A percentile compares a stretch with the other conserved stretches of the same genome.
Evolutionary conservation across 257 asterid species (phyloP).

Genomic region (Penstemon eatonii): DNA sequence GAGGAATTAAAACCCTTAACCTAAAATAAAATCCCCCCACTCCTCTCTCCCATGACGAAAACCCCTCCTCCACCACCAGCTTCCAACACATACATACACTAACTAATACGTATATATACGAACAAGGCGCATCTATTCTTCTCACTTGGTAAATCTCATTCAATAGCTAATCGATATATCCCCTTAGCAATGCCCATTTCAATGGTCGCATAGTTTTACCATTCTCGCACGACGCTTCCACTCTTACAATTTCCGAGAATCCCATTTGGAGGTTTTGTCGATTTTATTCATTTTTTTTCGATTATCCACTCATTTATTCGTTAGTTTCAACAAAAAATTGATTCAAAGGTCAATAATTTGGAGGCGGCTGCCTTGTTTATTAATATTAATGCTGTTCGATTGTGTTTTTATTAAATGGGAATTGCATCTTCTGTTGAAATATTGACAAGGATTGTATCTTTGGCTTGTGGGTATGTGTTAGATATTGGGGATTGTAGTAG

Average conservation of each 20-base stretch:
- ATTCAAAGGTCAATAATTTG: neutral
- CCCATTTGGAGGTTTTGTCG: neutral
- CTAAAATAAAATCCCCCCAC: neutral
- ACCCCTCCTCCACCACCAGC: neutral
- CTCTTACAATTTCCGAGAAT: neutral
- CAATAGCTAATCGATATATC: neutral
- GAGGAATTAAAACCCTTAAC: too few species aligned
- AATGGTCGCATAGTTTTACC: neutral
- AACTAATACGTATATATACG: neutral
- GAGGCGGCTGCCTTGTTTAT: neutral
- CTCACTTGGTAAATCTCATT: neutral
- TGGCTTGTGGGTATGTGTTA: neutral
- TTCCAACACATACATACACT: neutral
- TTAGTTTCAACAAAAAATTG: too few species aligned
- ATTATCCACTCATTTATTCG: too few species aligned
- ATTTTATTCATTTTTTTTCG: too few species aligned
- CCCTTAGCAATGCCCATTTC: neutral
- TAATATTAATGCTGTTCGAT: neutral
- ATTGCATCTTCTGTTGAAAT: neutral
- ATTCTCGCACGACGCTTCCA: neutral
- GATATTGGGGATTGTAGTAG: conserved; percentile 19
- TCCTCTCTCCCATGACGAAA: neutral
- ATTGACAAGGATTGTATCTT: neutral
- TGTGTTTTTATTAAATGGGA: neutral
- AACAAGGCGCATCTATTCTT: neutral